Percentiles rank a stretch among this genome's conserved stretches.
phyloP scores from a whole-genome alignment of 306 rosid genomes.

The Psophocarpus tetragonolobus region DNA sequence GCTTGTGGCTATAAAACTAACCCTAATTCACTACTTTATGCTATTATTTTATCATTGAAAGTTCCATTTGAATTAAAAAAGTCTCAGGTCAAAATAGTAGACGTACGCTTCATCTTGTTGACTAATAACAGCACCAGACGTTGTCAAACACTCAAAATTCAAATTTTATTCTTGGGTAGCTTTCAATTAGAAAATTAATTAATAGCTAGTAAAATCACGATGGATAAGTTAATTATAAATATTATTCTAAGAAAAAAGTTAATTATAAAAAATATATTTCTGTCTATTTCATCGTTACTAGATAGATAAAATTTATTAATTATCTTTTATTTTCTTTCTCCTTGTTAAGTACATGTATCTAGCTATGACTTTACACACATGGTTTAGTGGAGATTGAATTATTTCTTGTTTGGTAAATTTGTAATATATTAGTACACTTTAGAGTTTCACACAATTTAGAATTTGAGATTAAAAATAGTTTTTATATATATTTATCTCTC shows the following conservation, averaged over 20 bases:
- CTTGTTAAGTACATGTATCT: background rate
- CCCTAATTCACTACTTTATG: background rate
- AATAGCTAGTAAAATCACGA: background rate
- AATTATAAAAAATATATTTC: background rate
- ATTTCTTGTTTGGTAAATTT: slow-evolving; percentile 14
- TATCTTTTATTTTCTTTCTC: background rate
- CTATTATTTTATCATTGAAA: background rate
- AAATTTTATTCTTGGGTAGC: background rate
- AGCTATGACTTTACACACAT: slow-evolving; percentile 21
- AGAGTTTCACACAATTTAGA: too few relatives aligned
- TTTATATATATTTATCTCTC: too few relatives aligned
- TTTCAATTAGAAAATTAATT: background rate
- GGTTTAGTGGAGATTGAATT: background rate
- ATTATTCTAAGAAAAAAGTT: too few relatives aligned
- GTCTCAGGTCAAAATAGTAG: background rate
- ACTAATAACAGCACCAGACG: background rate
- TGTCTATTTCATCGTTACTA: background rate
- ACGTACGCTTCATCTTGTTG: background rate
- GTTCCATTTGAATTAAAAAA: background rate
- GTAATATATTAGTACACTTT: too few relatives aligned
- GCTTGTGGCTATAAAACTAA: background rate
- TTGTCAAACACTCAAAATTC: slow-evolving; percentile 6
- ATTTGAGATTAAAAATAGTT: too few relatives aligned
- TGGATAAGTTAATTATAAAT: background rate
- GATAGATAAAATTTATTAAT: background rate